Evolutionary conservation across 1,284 basidiomycete species (phyloP), one percentile per base, ranked within the genome.

Genomic region (Tausonia pullulans): DNA sequence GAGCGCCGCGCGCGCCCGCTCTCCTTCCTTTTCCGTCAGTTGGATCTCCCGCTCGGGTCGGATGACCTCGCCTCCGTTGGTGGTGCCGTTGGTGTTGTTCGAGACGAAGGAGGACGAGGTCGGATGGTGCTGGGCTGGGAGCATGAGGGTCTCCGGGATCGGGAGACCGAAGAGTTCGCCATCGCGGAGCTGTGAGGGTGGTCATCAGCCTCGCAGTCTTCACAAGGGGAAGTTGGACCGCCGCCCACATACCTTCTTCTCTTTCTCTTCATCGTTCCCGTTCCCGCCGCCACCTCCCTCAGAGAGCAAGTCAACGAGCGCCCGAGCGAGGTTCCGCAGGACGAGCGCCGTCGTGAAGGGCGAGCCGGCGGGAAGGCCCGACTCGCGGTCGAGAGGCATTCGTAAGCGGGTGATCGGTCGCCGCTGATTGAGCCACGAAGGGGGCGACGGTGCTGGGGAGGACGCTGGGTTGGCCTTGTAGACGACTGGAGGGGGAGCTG

Each of bases 121-220:
- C 14, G 48, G 48, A 2, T 55, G 57, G 10, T 50, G 50, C n/a
- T 62, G 64, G 27, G 60, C 58, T 5, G 16, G 27, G 13, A 53
- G 69, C 51, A 73, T 60, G 44, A 76, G 71, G 16, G 60, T 68
- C 3, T 72, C 72, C 4, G 75, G 75, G 56, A 76, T 76, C 5
- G 75, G 75, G 43, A 77, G 67, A 3, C 76, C 76, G 65, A 74
- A 76, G 45, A 73, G 67, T 58, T 77, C 75, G 60, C 65, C 65
- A 9, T 55, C 48, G 39, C 46, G 13, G 3, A 66, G 16, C 43
- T 59, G 27, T 58, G 40, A 7, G 7, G 4, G 46, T 46, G 45
- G 13, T 49, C 58, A 16, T 57, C 41, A 40, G 55, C 43, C 55
- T 5, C 5, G 40, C 54, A 3, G 40, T 13, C 40, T n/a, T 49